A percentile compares a stretch with the other conserved stretches of the same genome.
Evolutionary conservation across 495 filamentous ascomycete genomes (phyloP).

Genomic region (Barbatosphaeria neglecta): DNA sequence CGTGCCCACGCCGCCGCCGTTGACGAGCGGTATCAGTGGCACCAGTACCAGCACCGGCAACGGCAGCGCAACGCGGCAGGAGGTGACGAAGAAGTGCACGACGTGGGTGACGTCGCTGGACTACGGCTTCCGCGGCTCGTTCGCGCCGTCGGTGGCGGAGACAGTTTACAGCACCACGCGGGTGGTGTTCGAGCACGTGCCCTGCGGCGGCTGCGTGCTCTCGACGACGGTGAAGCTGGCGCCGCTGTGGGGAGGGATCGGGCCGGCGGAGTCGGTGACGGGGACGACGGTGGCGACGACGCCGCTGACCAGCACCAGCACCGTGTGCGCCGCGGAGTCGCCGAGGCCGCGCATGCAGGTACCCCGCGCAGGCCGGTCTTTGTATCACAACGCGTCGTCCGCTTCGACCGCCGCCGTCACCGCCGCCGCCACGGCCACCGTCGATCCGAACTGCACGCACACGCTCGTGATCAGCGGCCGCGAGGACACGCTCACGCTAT

Average conservation of each 20-base stretch:
- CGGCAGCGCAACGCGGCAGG: not conserved
- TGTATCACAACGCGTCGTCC: not conserved
- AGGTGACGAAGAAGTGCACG: not conserved
- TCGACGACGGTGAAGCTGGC: not conserved
- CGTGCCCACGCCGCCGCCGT: not conserved
- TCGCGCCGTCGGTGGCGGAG: not conserved
- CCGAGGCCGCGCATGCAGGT: not conserved
- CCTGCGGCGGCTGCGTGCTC: conserved; percentile 4
- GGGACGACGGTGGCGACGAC: not conserved
- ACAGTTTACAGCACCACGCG: conserved; percentile 4
- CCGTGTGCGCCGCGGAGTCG: not conserved
- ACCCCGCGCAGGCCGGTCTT: not conserved
- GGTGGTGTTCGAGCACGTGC: not conserved
- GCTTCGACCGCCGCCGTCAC: not conserved
- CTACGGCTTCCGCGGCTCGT: conserved; percentile 1
- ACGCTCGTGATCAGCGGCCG: not conserved
- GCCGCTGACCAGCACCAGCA: not conserved
- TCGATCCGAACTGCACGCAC: not conserved
- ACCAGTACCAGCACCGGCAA: too few relatives aligned
- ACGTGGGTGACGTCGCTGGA: not conserved
- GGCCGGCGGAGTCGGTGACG: not conserved
- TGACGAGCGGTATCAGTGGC: not conserved
- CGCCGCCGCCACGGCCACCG: not conserved
- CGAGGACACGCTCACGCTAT: not conserved
- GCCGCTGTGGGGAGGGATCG: not conserved